Base-by-base conservation (phyloP, 2,329 filamentous ascomycete species). In the Pestalotiopsis sp. region DNA sequence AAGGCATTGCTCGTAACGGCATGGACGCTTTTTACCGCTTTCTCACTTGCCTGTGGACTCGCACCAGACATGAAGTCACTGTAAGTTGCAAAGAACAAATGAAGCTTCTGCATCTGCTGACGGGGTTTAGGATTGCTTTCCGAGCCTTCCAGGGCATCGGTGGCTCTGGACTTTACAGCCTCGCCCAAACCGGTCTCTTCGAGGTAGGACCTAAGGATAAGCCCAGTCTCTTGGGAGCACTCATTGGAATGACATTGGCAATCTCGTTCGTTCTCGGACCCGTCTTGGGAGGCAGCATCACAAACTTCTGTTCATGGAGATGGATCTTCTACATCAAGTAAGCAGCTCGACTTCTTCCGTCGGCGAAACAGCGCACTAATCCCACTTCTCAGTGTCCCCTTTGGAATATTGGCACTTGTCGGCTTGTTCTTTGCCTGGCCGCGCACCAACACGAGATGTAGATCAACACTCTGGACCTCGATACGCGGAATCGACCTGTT, bases 311-410 rank as follows among this genome's bases (percentile, higher is more conserved):
- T 20, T 81, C 80, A 57, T 90, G 88, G 88, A 81, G 85, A 64
- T 88, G 86, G 80, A 81, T 90, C 52, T 90, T 90, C 75, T 86
- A 86, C 75, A 85, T 89, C 75, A 90, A 90, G 86, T 89, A 77
- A 59, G 83, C 67, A 0, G 57, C 17, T 68, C 63, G n/a, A 35
- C 10, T 6, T 22, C 5, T 30, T 38, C 57, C 20, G 63, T 24
- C 65, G n/a, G 13, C 9, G 26, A 30, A 26, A 1, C 7, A 35
- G 10, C 17, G 9, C n/a, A 10, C 67, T 75, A 66, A 74, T 69
- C 20, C 38, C 24, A 57, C 35, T 7, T 7, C n/a, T 10, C 66
- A 87, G 85, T 70, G 79, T 87, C 24, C 86, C 86, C 0, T 82
- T 84, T 70, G 84, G 85, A 1, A 73, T 83, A 2, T 71, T 82